Conservation (phyloP, 306 rosid genomes). For the Arachis stenosperma region DNA sequence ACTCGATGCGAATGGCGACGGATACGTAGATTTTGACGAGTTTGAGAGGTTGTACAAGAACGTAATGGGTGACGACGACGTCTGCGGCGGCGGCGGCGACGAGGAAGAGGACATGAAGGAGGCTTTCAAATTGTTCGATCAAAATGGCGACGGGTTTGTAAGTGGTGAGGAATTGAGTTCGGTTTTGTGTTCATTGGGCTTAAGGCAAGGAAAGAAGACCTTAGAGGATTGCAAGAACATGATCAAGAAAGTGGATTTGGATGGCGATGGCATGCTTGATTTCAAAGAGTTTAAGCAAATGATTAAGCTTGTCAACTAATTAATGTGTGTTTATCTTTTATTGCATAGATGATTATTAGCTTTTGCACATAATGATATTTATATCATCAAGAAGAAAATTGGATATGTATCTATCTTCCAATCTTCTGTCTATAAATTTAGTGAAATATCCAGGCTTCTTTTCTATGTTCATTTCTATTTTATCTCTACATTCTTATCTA, state of each 20-base stretch:
- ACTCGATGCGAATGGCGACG: constrained; percentile 52
- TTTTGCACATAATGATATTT: background rate
- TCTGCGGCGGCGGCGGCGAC: background rate
- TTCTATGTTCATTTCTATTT: background rate
- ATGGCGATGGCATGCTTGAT: constrained; percentile 58
- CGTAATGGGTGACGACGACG: constrained; percentile 47
- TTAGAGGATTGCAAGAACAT: constrained; percentile 48
- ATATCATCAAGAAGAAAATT: no score
- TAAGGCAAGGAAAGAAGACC: constrained; percentile 37
- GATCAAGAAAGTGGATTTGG: constrained; percentile 51
- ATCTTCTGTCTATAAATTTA: background rate
- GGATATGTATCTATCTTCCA: no score
- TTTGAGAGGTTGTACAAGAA: constrained; percentile 47
- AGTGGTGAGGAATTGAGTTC: constrained; percentile 50
- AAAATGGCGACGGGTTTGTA: constrained; percentile 53
- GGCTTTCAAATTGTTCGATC: constrained; percentile 57
- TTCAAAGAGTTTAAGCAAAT: constrained; percentile 50
- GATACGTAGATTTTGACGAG: constrained; percentile 48
- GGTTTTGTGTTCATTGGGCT: constrained; percentile 47
- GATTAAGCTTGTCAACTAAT: constrained; percentile 44
- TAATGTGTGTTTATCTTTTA: constrained; percentile 33
- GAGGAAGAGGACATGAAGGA: constrained; percentile 56
- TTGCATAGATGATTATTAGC: constrained; percentile 21
- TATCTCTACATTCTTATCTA: background rate
- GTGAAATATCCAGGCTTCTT: background rate